Percentiles rank a stretch among this genome's conserved stretches.
Conservation (phyloP, 2,329 filamentous ascomycete genomes). For the Alternaria triticimaculans region DNA sequence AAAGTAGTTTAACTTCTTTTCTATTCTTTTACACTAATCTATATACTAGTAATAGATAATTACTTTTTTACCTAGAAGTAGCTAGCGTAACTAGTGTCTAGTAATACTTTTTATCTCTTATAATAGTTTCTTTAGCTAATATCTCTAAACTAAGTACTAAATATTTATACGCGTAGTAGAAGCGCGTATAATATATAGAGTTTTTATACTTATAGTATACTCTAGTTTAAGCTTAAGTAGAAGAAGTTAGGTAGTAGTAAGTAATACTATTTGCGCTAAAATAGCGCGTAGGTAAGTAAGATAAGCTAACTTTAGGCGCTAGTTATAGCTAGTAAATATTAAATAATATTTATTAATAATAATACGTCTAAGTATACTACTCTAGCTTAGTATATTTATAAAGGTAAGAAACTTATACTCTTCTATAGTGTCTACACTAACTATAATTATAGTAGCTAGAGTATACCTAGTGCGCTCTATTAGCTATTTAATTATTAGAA, state of each 20-base stretch:
- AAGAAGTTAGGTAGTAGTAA: slow-evolving; percentile 9
- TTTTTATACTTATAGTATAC: too few relatives aligned
- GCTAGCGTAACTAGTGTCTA: neutral
- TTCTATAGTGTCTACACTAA: slow-evolving; percentile 11
- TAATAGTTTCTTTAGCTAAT: too few relatives aligned
- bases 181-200: too few relatives aligned
- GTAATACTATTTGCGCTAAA: slow-evolving; percentile 14
- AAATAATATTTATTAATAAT: slow-evolving; percentile 28
- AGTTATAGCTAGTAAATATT: slow-evolving; percentile 17
- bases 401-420: slow-evolving; percentile 16
- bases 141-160: too few relatives aligned
- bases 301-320: slow-evolving; percentile 12
- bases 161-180: too few relatives aligned
- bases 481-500: too few relatives aligned
- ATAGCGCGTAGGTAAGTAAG: slow-evolving; percentile 16
- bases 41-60: slow-evolving; percentile 24
- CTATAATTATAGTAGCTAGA: slow-evolving; percentile 16
- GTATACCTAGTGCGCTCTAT: slow-evolving; percentile 11
- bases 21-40: slow-evolving; percentile 13
- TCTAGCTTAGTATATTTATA: slow-evolving; percentile 8
- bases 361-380: slow-evolving; percentile 16
- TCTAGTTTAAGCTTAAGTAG: too few relatives aligned
- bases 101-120: too few relatives aligned
- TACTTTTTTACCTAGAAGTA: slow-evolving; percentile 12
- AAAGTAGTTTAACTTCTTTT: slow-evolving; percentile 7